Conservation (phyloP, 169 alveolate species). For the Eimeria sp. region DNA sequence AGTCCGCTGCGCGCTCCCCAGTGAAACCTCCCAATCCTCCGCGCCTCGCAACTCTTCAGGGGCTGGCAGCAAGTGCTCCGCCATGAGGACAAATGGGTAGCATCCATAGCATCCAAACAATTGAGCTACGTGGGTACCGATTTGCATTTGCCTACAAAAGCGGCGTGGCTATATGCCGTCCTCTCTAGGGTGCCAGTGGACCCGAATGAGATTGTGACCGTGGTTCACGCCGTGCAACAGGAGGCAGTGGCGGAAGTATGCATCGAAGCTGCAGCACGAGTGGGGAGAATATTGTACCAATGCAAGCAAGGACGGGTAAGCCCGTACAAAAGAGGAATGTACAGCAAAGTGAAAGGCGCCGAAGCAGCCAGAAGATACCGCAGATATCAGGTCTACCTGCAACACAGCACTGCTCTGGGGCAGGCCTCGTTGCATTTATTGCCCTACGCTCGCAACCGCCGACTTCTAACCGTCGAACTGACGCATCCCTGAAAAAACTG, state of each 20-base stretch:
- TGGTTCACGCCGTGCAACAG: background rate
- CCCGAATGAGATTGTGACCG: no score
- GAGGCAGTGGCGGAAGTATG: background rate
- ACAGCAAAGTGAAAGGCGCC: background rate
- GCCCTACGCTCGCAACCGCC: background rate
- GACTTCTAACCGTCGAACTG: background rate
- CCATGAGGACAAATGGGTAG: background rate
- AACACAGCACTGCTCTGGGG: background rate
- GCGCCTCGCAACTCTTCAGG: background rate
- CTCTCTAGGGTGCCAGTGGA: no score
- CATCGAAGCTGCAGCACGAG: background rate
- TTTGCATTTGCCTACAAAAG: background rate
- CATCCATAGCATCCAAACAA: background rate
- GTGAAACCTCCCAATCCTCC: background rate
- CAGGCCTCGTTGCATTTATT: background rate
- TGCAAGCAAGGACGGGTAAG: background rate
- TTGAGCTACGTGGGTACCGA: background rate
- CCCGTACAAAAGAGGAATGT: background rate
- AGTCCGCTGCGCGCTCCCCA: background rate
- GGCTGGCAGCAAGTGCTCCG: background rate
- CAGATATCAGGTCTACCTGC: background rate
- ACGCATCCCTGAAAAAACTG: background rate
- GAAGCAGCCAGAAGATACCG: background rate
- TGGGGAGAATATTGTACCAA: background rate
- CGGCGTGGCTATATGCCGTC: no score